These are phyloP conservation scores for Ceriops tagal DNA, from an alignment of 345 rosid genomes.

Conservation along the genomic window DNA sequence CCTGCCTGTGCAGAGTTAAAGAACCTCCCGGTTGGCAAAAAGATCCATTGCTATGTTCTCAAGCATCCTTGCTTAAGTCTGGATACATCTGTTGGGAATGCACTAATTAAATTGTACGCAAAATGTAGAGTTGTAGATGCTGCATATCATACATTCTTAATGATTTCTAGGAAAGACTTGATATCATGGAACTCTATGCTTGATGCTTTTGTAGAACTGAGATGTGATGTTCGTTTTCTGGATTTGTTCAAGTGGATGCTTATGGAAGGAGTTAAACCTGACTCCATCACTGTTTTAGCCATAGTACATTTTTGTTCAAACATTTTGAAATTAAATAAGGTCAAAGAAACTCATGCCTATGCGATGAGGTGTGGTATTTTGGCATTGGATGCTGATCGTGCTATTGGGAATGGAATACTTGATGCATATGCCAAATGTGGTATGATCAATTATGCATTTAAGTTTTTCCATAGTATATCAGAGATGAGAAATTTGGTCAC, in stretches of 20 bases:
- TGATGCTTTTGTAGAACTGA: constrained; percentile 42
- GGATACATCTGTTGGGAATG: constrained; percentile 45
- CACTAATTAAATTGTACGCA: constrained; percentile 59
- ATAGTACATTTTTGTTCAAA: constrained; percentile 34
- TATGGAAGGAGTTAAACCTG: constrained; percentile 47
- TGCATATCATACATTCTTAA: constrained; percentile 43
- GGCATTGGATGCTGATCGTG: constrained; percentile 34
- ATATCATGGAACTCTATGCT: constrained; percentile 69
- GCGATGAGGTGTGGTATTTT: constrained; percentile 49
- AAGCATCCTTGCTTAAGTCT: constrained; percentile 34
- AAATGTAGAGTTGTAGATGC: constrained; percentile 50
- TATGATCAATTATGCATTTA: constrained; percentile 48
- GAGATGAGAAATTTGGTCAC: constrained; percentile 48
- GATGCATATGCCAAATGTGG: constrained; percentile 75
- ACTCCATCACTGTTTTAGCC: constrained; percentile 46
- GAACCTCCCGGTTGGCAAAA: constrained; percentile 44
- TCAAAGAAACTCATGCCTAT: constrained; percentile 74
- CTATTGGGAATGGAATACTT: constrained; percentile 58
- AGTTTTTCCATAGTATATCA: constrained; percentile 49
- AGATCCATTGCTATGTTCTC: constrained; percentile 47
- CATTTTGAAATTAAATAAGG: constrained; percentile 31
- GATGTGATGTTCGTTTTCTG: constrained; percentile 36
- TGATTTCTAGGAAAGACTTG: constrained; percentile 42
- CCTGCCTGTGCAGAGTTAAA: constrained; percentile 59
- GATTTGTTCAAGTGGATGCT: constrained; percentile 44